Evolutionary conservation across 441 rosid species (phyloP), one percentile per base, ranked within the genome.

Genomic region (Brassica balearica): DNA sequence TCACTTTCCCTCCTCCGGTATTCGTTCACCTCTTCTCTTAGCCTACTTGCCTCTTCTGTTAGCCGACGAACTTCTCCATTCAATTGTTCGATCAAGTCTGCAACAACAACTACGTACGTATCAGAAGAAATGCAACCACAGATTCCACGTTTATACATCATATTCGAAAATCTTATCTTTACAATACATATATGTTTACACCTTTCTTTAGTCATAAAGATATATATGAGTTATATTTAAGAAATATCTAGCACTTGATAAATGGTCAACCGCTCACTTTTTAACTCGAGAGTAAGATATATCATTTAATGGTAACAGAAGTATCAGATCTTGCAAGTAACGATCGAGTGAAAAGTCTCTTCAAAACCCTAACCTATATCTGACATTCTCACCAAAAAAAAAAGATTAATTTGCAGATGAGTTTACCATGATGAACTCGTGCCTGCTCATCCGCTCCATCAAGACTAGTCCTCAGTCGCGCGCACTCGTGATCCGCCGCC

Each of bases 401-500:
- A 29, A 29, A 29, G 34, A 29, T 29, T 29, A 29, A 29, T 29
- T 29, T 29, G 34, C 34, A 29, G 60, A 36, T 58, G 53, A 22
- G 53, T 22, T 53, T 92, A 92, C 97, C 89, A 77, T 29, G 34
- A 29, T 86, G 84, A 20, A 93, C 91, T 64, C 86, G 87, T 32
- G 89, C 92, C 36, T 90, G 91, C 79, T 88, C 89, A 29, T 88
- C 89, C 90, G 84, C 78, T 78, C 88, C 90, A 74, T 88, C 85
- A 59, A 90, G 86, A 22, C 92, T 89, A 75, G 65, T 27, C 74
- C 0, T 55, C 38, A 55, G 34, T 72, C 72, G 65, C 10, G 0
- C 5, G 55, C 5, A 12, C 55, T 71, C 22, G 2, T 2, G 4
- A 3, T 19, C 62, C 17, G 4, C 4, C n/a, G 0, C 36, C 20